Conservation (phyloP, 768 basidiomycete genomes). For the Macrolepiota fuliginosa region DNA sequence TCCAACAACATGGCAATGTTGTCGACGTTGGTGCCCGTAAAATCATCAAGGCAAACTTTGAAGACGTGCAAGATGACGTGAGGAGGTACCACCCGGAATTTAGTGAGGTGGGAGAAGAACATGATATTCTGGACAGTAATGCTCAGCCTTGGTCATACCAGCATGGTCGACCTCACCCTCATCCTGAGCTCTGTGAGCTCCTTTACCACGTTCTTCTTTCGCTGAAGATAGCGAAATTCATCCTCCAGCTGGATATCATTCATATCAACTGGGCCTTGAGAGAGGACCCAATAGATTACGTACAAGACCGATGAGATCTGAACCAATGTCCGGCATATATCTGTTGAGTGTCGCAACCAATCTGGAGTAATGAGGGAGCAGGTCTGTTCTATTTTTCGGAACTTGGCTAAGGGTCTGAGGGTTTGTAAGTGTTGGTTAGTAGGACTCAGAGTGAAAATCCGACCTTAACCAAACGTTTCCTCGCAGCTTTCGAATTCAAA, state of each 20-base stretch:
- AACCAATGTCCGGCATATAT: slow-evolving; percentile 93
- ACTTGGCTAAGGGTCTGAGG: slow-evolving; percentile 75
- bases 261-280: slow-evolving; percentile 4
- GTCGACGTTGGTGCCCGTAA: slow-evolving; percentile 89
- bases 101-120: slow-evolving; percentile 91
- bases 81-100: slow-evolving; percentile 87
- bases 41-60: slow-evolving; percentile 97
- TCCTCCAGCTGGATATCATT: slow-evolving; percentile 74
- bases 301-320: slow-evolving; percentile 78
- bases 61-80: slow-evolving; percentile 94
- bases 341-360: slow-evolving; percentile 83
- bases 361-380: slow-evolving; percentile 91
- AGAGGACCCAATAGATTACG: slow-evolving; percentile 26
- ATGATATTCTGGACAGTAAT: slow-evolving; percentile 64
- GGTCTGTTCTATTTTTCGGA: slow-evolving; percentile 84
- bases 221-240: slow-evolving; percentile 92
- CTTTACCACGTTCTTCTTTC: slow-evolving; percentile 90
- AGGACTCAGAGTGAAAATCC: not conserved
- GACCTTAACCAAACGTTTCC: slow-evolving; percentile 89
- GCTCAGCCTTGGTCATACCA: not conserved
- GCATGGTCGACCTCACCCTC: slow-evolving; percentile 50
- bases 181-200: slow-evolving; percentile 83
- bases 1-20: slow-evolving; percentile 90
- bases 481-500: slow-evolving; percentile 93
- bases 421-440: not conserved